Conservation (phyloP, 371 early-diverging fungal species). For the Mortierella sp. region DNA sequence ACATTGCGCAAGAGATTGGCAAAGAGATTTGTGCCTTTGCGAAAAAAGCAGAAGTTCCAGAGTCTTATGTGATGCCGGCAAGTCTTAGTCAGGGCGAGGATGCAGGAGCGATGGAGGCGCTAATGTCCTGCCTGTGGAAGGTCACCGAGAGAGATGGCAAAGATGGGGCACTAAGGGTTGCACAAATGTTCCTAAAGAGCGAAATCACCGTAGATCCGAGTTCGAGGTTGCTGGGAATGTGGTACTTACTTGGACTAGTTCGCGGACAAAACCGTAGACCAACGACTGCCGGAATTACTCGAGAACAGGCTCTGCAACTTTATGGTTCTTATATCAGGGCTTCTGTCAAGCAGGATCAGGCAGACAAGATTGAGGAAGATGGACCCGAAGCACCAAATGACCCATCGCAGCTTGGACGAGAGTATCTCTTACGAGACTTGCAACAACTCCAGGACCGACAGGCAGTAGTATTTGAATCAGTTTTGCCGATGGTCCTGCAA, state of each 20-base stretch:
- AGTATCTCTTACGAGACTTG: slow-evolving; percentile 41
- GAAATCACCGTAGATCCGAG: slow-evolving; percentile 24
- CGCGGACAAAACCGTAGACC: slow-evolving; percentile 19
- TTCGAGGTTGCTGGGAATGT: slow-evolving; percentile 37
- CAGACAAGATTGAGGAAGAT: slow-evolving; percentile 3
- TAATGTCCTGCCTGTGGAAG: slow-evolving; percentile 43
- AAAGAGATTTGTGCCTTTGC: slow-evolving; percentile 43
- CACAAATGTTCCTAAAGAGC: slow-evolving; percentile 33
- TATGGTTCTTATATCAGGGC: slow-evolving; percentile 37
- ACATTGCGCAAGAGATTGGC: slow-evolving; percentile 50
- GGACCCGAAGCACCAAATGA: slow-evolving; percentile 5
- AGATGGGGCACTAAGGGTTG: slow-evolving; percentile 41
- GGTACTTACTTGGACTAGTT: slow-evolving; percentile 44
- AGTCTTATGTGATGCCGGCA: slow-evolving; percentile 12
- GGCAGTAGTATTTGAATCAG: slow-evolving; percentile 23
- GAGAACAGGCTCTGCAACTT: slow-evolving; percentile 20
- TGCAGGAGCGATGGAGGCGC: slow-evolving; percentile 26
- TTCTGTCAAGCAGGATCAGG: slow-evolving; percentile 27
- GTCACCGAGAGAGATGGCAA: slow-evolving; percentile 37
- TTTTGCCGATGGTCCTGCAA: slow-evolving; percentile 32
- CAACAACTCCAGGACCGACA: slow-evolving; percentile 44
- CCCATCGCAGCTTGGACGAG: slow-evolving; percentile 8
- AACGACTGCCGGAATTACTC: slow-evolving; percentile 8
- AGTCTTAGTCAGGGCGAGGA: slow-evolving; percentile 5
- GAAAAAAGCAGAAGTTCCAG: slow-evolving; percentile 33